phyloP scores from a whole-genome alignment of 2,329 filamentous ascomycete species.

The Cercospora sp. region DNA sequence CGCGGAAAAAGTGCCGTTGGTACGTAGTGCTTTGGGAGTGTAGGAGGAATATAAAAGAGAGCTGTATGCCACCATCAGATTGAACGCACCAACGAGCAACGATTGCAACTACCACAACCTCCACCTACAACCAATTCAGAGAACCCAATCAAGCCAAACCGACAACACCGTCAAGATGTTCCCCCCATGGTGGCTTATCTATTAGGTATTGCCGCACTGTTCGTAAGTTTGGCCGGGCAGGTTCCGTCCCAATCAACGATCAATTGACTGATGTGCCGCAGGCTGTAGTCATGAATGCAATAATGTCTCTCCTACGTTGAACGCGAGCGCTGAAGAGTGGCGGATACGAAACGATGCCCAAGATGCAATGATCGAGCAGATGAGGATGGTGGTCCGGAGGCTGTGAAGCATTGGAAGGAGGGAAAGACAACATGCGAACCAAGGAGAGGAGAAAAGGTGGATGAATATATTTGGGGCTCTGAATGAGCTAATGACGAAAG shows the following conservation, averaged over 20 bases:
- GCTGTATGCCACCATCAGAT: neutral
- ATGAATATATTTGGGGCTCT: neutral
- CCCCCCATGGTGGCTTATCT: slow-evolving; percentile 16
- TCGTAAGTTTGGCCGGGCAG: neutral
- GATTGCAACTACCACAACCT: neutral
- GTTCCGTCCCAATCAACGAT: neutral
- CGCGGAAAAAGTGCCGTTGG: neutral
- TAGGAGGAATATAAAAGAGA: neutral
- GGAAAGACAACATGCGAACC: neutral
- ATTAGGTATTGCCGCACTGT: slow-evolving; percentile 6
- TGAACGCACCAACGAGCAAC: neutral
- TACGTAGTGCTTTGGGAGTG: neutral
- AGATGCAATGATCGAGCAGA: neutral
- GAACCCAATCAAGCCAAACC: neutral
- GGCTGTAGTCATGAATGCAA: slow-evolving; percentile 10
- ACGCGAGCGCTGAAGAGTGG: neutral
- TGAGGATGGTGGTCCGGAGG: neutral
- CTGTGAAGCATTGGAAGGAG: neutral
- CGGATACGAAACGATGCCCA: neutral
- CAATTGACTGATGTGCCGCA: neutral
- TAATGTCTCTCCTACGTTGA: slow-evolving; percentile 6
- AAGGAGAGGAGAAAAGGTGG: neutral
- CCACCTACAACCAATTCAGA: neutral
- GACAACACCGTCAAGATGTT: slow-evolving; percentile 4
- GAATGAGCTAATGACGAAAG: neutral